Conservation (phyloP, 2,329 filamentous ascomycete genomes). For the Penicillium capsulatum region DNA sequence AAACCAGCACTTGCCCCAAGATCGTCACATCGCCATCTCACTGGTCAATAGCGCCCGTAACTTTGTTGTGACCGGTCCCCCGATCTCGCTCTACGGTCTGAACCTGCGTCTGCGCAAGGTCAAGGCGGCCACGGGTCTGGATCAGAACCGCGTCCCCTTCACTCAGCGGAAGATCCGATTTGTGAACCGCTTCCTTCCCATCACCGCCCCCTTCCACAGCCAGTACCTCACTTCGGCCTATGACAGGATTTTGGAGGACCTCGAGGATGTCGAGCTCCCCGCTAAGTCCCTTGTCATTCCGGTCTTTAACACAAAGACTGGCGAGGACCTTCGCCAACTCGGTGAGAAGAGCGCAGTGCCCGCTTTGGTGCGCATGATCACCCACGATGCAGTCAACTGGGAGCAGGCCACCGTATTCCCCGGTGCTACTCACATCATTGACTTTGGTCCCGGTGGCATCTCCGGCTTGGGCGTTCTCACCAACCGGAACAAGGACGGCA, state of each 20-base stretch:
- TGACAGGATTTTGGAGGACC: slow-evolving; percentile 76
- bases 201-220: slow-evolving; percentile 98
- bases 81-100: slow-evolving; percentile 91
- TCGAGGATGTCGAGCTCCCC: slow-evolving; percentile 75
- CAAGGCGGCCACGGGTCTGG: slow-evolving; percentile 93
- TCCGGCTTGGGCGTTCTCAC: slow-evolving; percentile 94
- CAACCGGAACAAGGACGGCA: slow-evolving; percentile 98
- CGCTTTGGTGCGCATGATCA: slow-evolving; percentile 84
- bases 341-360: slow-evolving; percentile 77
- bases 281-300: slow-evolving; percentile 71
- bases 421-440: slow-evolving; percentile 85
- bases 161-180: slow-evolving; percentile 96
- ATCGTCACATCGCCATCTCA: slow-evolving; percentile 91
- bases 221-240: slow-evolving; percentile 82
- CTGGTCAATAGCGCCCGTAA: slow-evolving; percentile 96
- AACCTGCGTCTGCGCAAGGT: slow-evolving; percentile 94
- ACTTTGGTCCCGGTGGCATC: slow-evolving; percentile 95
- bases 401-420: slow-evolving; percentile 90
- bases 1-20: slow-evolving; percentile 89
- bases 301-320: slow-evolving; percentile 85
- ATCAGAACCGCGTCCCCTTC: slow-evolving; percentile 90
- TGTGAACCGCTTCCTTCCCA: slow-evolving; percentile 92
- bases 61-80: slow-evolving; percentile 92
- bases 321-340: slow-evolving; percentile 71
- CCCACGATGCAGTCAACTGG: slow-evolving; percentile 91